Base-by-base conservation (phyloP, 2,329 filamentous ascomycete species). In the Pseudocercospora musae region DNA sequence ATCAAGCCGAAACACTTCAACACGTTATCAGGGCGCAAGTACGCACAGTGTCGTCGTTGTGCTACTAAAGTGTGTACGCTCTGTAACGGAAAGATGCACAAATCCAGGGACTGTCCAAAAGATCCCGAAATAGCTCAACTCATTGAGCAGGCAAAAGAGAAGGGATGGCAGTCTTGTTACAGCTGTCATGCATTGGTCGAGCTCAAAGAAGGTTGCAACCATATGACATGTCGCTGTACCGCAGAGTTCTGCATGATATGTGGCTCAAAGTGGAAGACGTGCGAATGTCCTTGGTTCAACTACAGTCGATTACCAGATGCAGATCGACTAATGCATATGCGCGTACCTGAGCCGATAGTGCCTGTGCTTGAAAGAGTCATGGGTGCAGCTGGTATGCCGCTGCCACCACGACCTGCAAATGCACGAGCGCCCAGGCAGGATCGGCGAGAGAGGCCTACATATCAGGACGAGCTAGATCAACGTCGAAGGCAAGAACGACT, bases 221-320 rank as follows among this genome's bases (percentile, higher is more conserved):
- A 94, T 74, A 94, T 96, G 86, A 92, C 87, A 27, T 96, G 92
- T 74, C 89, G 87, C 49, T 96, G 92, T 72, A 88, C 85, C 58
- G 90, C 90, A 27, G 85, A 96, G 70, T 96, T 96, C 72, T 96
- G 92, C 78, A 92, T 95, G 85, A 83, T 91, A 25, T 96, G 92
- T 73, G 92, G 90, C 21, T 74, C 80, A 31, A 89, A 89, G 69
- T 96, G 92, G 91, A 94, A 91, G 77, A 87, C 82, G 0, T 96
- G 92, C 72, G 86, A 90, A 58, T 96, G 92, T 68, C 88, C 90
- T 0, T 91, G 87, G 86, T 92, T 93, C 79, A 90, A 87, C 72
- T 85, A 87, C 69, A 64, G 53, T 8, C 71, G 76, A 18, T 70
- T 73, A 9, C 68, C 78, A 4, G 85, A 87, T 57, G 78, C 78